Base-by-base conservation (phyloP, 2,329 filamentous ascomycete genomes). In the Phyllosticta capitalensis region DNA sequence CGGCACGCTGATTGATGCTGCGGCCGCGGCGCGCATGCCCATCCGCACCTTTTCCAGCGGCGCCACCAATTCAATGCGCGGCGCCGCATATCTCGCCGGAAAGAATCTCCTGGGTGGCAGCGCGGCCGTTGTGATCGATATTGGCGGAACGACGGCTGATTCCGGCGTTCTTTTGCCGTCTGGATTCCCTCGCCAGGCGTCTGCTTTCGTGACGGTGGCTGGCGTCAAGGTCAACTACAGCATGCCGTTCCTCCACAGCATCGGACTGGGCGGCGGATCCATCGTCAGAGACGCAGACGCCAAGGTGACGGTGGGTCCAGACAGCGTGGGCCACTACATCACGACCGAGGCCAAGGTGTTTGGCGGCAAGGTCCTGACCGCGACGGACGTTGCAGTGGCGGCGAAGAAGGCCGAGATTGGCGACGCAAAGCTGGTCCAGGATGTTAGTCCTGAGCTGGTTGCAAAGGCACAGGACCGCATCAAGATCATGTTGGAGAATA, bases 61-160 rank as follows among this genome's bases (percentile, higher is more conserved):
- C 0, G 76, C 79, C 1, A 81, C 79, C 0, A 81, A 81, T 61
- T 79, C 76, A 9, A 80, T 81, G 75, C 74, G 78, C 12, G 79
- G 79, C 10, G 79, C 78, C 10, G 74, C 74, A 1, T 78, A 72
- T 55, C 62, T 74, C 0, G 66, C 72, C 6, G 70, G 69, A 5
- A 67, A 62, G 69, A 55, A 52, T 7, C 45, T 59, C 9, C 26
- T 51, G 3, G 57, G 57, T 6, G 14, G 52, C n/a, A 50, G 52
- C 9, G 30, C 30, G 30, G 52, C 57, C 21, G 10, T 63, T 38
- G 84, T 87, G 0, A 80, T 87, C 1, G 85, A 88, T 65, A 81
- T 88, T 57, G 85, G 85, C 0, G 84, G 85, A 2, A 88, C 85
- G 0, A 87, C 84, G 0, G 81, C 83, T 0, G 85, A 87, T 63